phyloP scores from a whole-genome alignment of 345 rosid genomes.

The sweet orange (Citrus sinensis) region DNA sequence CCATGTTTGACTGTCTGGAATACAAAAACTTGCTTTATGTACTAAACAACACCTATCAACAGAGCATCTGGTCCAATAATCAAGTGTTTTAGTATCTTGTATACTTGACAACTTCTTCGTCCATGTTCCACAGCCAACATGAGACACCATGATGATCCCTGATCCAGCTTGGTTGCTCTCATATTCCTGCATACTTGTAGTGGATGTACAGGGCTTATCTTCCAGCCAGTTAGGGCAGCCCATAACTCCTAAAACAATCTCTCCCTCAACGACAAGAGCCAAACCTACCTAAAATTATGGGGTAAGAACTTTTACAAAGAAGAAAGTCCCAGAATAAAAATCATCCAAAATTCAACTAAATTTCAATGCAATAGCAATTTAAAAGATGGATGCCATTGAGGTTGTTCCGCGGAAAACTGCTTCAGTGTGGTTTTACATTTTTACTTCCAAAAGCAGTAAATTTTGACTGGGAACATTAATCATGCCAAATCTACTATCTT shows the following conservation, averaged over 20 bases:
- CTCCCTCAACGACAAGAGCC: constrained; percentile 85
- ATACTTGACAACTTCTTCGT: constrained; percentile 32
- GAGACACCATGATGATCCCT: constrained; percentile 73
- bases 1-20: constrained; percentile 78
- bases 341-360: not conserved
- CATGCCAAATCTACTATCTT: not conserved
- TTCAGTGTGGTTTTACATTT: not conserved
- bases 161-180: constrained; percentile 23
- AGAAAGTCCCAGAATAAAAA: not conserved
- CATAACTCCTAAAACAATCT: constrained; percentile 74
- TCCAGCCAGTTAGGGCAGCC: constrained; percentile 89
- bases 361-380: not conserved
- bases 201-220: constrained; percentile 24
- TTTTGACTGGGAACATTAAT: not conserved
- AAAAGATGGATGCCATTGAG: not conserved
- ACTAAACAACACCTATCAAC: constrained; percentile 52
- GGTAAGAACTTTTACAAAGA: constrained; percentile 18
- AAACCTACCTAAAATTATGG: constrained; percentile 68
- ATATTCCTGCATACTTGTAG: constrained; percentile 5
- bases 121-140: constrained; percentile 87
- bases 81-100: constrained; percentile 22
- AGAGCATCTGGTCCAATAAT: constrained; percentile 65
- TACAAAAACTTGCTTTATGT: constrained; percentile 62
- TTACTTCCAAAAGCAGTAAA: not conserved
- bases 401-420: not conserved